Evolutionary conservation across 495 filamentous ascomycete genomes (phyloP).

Genomic region (Aspergillus egyptiacus): DNA sequence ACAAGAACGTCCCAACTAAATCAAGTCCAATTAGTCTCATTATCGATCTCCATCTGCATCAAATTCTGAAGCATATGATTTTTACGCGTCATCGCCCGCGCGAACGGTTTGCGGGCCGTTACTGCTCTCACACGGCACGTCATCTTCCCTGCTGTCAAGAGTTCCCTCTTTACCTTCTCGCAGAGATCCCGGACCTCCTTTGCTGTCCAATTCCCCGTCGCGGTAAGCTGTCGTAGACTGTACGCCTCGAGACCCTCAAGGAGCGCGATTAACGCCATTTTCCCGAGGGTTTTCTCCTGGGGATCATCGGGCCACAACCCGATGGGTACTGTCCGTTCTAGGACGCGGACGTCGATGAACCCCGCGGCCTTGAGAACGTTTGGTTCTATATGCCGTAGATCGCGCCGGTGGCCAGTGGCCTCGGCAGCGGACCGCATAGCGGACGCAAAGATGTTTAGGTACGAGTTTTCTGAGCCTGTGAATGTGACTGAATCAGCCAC

Average conservation of each 20-base stretch:
- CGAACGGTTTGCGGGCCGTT: conserved; percentile 49
- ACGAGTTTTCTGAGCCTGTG: conserved; percentile 23
- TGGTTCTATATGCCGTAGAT: conserved; percentile 49
- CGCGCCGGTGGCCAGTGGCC: conserved; percentile 34
- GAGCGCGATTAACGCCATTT: conserved; percentile 58
- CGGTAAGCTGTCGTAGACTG: conserved; percentile 56
- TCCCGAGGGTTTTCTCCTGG: conserved; percentile 51
- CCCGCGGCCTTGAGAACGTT: conserved; percentile 48
- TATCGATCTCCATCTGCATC: conserved; percentile 13
- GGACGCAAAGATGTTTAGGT: conserved; percentile 31
- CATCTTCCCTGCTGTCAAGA: conserved; percentile 40
- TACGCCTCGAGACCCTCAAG: conserved; percentile 61
- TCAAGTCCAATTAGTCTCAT: neutral
- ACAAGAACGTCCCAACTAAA: neutral
- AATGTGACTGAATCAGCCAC: conserved; percentile 26
- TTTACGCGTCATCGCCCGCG: conserved; percentile 18
- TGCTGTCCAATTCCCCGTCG: conserved; percentile 49
- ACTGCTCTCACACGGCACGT: conserved; percentile 47
- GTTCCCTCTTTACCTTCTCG: conserved; percentile 46
- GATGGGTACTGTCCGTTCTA: conserved; percentile 54
- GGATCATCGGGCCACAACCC: conserved; percentile 50
- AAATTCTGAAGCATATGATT: conserved; percentile 20
- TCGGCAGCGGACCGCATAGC: conserved; percentile 34
- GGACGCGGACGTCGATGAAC: conserved; percentile 54
- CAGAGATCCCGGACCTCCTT: conserved; percentile 51